Evolutionary conservation across 495 filamentous ascomycete species (phyloP).

Genomic region (Parachaetomium inaequale): DNA sequence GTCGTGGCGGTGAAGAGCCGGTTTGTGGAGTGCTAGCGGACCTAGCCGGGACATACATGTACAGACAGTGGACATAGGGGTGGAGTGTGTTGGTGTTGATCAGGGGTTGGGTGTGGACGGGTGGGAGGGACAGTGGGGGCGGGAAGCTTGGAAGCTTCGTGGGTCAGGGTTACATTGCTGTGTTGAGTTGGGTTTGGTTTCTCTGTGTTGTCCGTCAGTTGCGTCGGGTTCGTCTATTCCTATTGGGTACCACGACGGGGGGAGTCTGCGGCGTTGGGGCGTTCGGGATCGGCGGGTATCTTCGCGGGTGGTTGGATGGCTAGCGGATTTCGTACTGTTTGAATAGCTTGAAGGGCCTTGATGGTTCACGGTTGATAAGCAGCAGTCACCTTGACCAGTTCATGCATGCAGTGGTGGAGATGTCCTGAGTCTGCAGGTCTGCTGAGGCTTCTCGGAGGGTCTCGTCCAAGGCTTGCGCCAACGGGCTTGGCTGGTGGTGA

Average conservation of each 20-base stretch:
- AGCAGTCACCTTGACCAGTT: neutral
- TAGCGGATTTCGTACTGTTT: neutral
- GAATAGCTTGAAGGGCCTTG: neutral
- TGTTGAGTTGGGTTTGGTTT: neutral
- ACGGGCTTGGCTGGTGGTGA: neutral
- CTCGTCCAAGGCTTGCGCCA: neutral
- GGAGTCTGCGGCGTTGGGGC: neutral
- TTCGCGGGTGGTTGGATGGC: neutral
- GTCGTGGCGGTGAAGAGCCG: slow-evolving; percentile 25
- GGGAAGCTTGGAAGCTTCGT: neutral
- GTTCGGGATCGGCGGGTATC: neutral
- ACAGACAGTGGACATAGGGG: neutral
- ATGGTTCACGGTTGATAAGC: neutral
- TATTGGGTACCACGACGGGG: neutral
- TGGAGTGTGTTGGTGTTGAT: neutral
- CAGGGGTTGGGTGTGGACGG: neutral
- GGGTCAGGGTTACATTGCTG: neutral
- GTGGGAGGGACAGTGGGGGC: neutral
- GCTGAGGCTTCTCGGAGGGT: too few relatives aligned
- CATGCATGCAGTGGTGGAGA: neutral
- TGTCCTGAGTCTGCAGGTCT: neutral
- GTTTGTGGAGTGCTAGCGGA: neutral
- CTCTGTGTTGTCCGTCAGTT: neutral
- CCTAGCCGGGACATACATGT: too few relatives aligned
- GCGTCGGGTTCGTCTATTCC: neutral